Percentiles rank a stretch among this genome's conserved stretches.
These are phyloP conservation scores for Nitzschia sp. DNA, from an alignment of 108 stramenopile genomes.

Conservation along the genomic window DNA sequence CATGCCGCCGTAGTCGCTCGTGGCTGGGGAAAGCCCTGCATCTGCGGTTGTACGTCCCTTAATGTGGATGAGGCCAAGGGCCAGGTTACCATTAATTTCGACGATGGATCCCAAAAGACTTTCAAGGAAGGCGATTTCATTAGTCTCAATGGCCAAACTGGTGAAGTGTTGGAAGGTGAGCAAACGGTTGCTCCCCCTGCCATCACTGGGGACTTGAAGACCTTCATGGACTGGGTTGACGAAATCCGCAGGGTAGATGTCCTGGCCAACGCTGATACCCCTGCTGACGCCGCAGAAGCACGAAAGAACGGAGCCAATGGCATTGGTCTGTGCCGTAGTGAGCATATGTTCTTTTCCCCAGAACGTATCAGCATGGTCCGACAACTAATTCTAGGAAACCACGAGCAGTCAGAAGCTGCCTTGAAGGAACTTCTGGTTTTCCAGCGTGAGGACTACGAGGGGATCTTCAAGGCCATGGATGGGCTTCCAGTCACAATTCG, in stretches of 20 bases:
- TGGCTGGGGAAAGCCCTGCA: slow-evolving; percentile 92
- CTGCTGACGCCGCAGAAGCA: slow-evolving; percentile 79
- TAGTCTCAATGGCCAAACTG: slow-evolving; percentile 79
- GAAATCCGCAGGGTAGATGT: slow-evolving; percentile 66
- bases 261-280: slow-evolving; percentile 85
- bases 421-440: slow-evolving; percentile 65
- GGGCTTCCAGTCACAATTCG: slow-evolving; percentile 79
- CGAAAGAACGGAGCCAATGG: slow-evolving; percentile 77
- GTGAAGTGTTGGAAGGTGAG: slow-evolving; percentile 62
- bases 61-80: slow-evolving; percentile 60
- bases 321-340: slow-evolving; percentile 84
- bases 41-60: slow-evolving; percentile 76
- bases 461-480: slow-evolving; percentile 74
- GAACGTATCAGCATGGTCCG: slow-evolving; percentile 74
- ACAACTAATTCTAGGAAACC: slow-evolving; percentile 72
- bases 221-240: slow-evolving; percentile 69
- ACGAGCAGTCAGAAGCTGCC: slow-evolving; percentile 34
- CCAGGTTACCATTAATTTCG: slow-evolving; percentile 47
- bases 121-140: slow-evolving; percentile 78
- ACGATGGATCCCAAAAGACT: slow-evolving; percentile 45
- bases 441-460: slow-evolving; percentile 72
- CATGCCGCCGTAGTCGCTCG: slow-evolving; percentile 90
- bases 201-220: slow-evolving; percentile 57
- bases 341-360: slow-evolving; percentile 90
- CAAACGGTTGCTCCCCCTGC: slow-evolving; percentile 55